phyloP scores from a whole-genome alignment of 805 yeast genomes.

The Candida railenensis region DNA sequence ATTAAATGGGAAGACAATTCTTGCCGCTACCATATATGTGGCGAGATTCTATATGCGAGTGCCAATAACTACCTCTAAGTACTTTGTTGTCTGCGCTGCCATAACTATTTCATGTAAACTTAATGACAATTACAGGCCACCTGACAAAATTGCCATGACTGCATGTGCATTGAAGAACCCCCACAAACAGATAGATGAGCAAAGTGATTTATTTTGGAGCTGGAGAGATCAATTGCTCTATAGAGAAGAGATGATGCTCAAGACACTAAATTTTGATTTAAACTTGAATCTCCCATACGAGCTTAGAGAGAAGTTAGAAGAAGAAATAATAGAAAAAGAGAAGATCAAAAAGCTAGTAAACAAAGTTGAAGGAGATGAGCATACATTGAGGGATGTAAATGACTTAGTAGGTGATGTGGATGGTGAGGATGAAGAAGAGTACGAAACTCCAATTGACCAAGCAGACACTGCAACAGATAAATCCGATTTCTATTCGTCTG shows the following conservation, averaged over 20 bases:
- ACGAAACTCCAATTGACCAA: background rate
- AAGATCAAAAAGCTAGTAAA: slow-evolving; percentile 2
- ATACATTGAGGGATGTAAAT: slow-evolving; percentile 4
- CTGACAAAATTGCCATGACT: slow-evolving; percentile 41
- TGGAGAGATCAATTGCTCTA: slow-evolving; percentile 45
- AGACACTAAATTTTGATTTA: slow-evolving; percentile 39
- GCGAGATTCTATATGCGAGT: slow-evolving; percentile 40
- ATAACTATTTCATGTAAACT: slow-evolving; percentile 42
- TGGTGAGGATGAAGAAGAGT: background rate
- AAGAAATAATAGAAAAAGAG: background rate
- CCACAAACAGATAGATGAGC: slow-evolving; percentile 33
- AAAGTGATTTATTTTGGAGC: slow-evolving; percentile 40
- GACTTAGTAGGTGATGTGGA: slow-evolving; percentile 2
- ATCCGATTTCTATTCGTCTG: slow-evolving; percentile 10
- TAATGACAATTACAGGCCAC: slow-evolving; percentile 41
- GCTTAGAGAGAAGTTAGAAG: slow-evolving; percentile 23
- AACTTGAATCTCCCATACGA: slow-evolving; percentile 39
- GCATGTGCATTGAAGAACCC: slow-evolving; percentile 37
- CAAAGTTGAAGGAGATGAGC: slow-evolving; percentile 15
- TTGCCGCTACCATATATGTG: slow-evolving; percentile 40
- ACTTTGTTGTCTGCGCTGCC: slow-evolving; percentile 45
- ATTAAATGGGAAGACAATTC: slow-evolving; percentile 41
- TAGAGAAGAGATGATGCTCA: slow-evolving; percentile 41
- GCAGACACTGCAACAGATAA: slow-evolving; percentile 3
- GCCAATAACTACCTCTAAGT: slow-evolving; percentile 43